A percentile compares a stretch with the other conserved stretches of the same genome.
These are phyloP conservation scores for Rhamnella rubrinervis DNA, from an alignment of 331 rosid species.

Conservation along the genomic window DNA sequence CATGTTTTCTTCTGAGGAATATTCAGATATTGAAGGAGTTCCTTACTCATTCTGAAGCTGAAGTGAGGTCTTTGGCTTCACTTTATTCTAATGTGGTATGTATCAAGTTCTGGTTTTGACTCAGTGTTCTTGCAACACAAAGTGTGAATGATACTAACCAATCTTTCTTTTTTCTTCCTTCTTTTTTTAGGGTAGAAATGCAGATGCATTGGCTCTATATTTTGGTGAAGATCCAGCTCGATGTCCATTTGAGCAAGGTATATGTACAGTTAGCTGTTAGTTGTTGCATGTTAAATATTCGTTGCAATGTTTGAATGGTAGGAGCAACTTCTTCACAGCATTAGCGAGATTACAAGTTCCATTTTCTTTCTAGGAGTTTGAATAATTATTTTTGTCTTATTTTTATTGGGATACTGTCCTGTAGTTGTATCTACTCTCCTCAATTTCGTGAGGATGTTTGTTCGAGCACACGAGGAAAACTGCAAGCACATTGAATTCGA, in stretches of 20 bases:
- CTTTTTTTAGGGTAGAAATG: slow-evolving; percentile 83
- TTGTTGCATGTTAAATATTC: background rate
- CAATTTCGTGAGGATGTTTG: slow-evolving; percentile 83
- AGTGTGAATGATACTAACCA: slow-evolving; percentile 12
- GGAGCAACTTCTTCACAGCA: too few relatives aligned
- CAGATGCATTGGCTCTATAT: slow-evolving; percentile 86
- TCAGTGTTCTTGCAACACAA: slow-evolving; percentile 15
- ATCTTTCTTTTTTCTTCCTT: slow-evolving; percentile 24
- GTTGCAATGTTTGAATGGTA: too few relatives aligned
- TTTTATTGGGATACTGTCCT: slow-evolving; percentile 9
- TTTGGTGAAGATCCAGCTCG: slow-evolving; percentile 98
- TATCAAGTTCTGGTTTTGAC: slow-evolving; percentile 18
- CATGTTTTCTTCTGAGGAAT: slow-evolving; percentile 11
- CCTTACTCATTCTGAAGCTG: slow-evolving; percentile 78
- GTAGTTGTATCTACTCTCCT: slow-evolving; percentile 78
- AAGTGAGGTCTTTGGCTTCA: slow-evolving; percentile 89
- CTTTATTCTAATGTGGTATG: slow-evolving; percentile 93
- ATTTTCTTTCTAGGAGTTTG: background rate
- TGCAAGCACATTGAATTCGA: slow-evolving; percentile 74
- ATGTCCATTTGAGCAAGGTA: slow-evolving; percentile 92
- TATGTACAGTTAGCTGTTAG: background rate
- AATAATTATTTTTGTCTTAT: background rate
- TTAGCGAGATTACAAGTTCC: too few relatives aligned
- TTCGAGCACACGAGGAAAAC: slow-evolving; percentile 74
- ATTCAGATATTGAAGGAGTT: slow-evolving; percentile 79